Base-by-base conservation (phyloP, 495 filamentous ascomycete species). In the Aspergillus wentii region DNA sequence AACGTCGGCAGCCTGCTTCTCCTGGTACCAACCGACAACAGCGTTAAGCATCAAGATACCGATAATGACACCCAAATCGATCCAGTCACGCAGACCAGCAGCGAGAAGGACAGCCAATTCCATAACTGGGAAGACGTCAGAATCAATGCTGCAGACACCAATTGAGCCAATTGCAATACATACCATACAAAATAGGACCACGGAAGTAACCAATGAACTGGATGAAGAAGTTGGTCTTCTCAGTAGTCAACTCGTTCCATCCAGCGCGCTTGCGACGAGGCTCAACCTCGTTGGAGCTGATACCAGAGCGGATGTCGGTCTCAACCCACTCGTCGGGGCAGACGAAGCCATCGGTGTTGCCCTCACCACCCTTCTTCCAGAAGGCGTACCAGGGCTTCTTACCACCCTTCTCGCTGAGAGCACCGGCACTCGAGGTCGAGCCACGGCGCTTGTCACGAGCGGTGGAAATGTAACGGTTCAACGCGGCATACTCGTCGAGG, bases 141-240 rank as follows among this genome's bases (percentile, higher is more conserved):
- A 30, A 25, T n/a, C 16, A 19, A 11, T 11, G 6, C 11, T 25
- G 5, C 22, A 25, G 6, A 9, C 27, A 14, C 17, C 9, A 20
- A 43, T 41, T 29, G 38, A 30, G 8, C 21, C 15, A 35, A 64
- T n/a, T n/a, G n/a, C n/a, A n/a, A n/a, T n/a, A 13, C 75, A 58
- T 68, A 88, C 85, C 84, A 69, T 88, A 88, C 36, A 90, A 81
- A 68, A 90, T 86, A 43, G 85, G 85, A 56, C 85, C 85, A 52
- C 71, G 79, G 72, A 90, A 90, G 64, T 82, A 90, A 57, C 79
- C 72, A 44, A 88, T 64, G 59, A 90, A 83, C 68, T 88, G 78
- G 41, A 80, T 52, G 62, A 89, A 78, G 68, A 84, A 65, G 62
- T 85, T 86, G 57, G 79, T 78, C 71, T 87, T 86, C 66, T 88